Evolutionary conservation across 1,284 basidiomycete genomes (phyloP), one percentile per base, ranked within the genome.

Genomic region (Marasmius sp.): DNA sequence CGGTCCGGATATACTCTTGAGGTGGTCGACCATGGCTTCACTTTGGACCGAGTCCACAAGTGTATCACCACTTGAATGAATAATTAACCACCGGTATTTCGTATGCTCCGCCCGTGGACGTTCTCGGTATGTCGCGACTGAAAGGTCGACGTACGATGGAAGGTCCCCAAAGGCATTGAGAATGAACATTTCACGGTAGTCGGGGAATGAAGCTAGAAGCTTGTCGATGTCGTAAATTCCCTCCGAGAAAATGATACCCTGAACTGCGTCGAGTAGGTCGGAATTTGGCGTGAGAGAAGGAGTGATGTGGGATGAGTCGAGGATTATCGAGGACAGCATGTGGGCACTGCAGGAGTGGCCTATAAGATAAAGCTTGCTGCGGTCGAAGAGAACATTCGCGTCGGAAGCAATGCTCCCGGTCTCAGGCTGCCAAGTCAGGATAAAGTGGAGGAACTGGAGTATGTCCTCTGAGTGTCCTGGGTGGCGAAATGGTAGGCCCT

Each of bases 301-400:
- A 27, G 77, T 76, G 33, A 69, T 64, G 1, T 69, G 61, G 7
- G 79, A 75, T 10, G 87, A 83, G 68, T 84, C 78, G 62, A 93
- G 78, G 70, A 91, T 81, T 38, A 93, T 83, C 57, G 85, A 84
- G 39, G 83, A 72, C n/a, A 93, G 75, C 79, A 93, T 93, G 72
- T 93, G 92, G 3, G 92, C 89, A 64, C 86, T 80, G 73, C 90
- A 92, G 73, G 89, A 91, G 73, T 93, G 91, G 16, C 90, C 91
- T 47, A 92, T 76, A 50, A 92, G 77, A 72, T 84, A 83, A 57
- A 93, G 69, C 36, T 66, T 65, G 38, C 69, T 60, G 27, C 75
- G 70, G 68, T 86, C 80, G 66, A 80, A 83, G 16, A 73, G 68
- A 56, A 64, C 64, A 51, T 69, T 64, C 22, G 56, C 33, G 52